phyloP scores from a whole-genome alignment of 768 basidiomycete species.

The Rhodotorula babjevae region DNA sequence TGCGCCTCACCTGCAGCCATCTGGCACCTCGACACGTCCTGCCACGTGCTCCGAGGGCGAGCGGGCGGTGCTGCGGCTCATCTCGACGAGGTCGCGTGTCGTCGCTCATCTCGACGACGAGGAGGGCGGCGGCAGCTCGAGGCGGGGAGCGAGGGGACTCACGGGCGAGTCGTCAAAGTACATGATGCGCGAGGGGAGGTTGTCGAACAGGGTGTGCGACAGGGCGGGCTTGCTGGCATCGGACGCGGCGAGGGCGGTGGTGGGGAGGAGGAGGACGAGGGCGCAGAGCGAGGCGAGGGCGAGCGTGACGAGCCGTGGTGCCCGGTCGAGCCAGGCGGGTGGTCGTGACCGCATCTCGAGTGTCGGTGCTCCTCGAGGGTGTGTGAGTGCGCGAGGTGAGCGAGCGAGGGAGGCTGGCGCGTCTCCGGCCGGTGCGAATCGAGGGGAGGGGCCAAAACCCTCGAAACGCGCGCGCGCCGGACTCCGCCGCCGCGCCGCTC shows the following conservation, averaged over 20 bases:
- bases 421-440: too few species aligned
- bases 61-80: too few species aligned
- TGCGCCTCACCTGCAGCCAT: too few species aligned
- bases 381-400: too few species aligned
- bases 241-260: constrained; percentile 2
- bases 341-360: not conserved
- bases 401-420: too few species aligned
- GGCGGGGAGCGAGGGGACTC: constrained; percentile 45
- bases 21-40: too few species aligned
- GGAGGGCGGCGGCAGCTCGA: not conserved
- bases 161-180: constrained; percentile 93
- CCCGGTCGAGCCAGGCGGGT: not conserved
- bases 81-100: not conserved
- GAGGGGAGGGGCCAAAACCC: not conserved
- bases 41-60: too few species aligned
- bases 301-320: not conserved
- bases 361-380: not conserved
- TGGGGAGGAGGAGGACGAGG: not conserved
- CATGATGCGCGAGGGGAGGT: constrained; percentile 40
- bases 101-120: not conserved
- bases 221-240: constrained; percentile 24
- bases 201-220: constrained; percentile 40
- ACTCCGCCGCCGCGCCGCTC: not conserved
- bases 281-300: not conserved
- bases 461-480: too few species aligned